Base-by-base conservation (phyloP, 2,329 filamentous ascomycete species). In the Phaeoacremonium minimum region DNA sequence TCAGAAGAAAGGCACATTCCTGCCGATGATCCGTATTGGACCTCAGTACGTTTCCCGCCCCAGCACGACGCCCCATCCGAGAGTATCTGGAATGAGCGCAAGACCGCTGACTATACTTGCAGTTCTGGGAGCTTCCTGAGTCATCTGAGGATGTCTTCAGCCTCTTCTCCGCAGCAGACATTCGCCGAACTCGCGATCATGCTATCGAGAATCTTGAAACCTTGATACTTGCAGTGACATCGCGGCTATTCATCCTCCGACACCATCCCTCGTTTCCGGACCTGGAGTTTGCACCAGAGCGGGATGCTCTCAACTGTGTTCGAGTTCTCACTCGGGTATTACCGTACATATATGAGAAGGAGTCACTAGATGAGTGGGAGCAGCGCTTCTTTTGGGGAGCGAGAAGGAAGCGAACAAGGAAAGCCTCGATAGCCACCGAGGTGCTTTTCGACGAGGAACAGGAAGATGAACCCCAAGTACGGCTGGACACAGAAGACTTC, bases 91-190 rank as follows among this genome's bases (percentile, higher is more conserved):
- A 22, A 34, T 17, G 18, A 14, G 22, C 26, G 28, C 39, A 44
- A 30, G 37, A 20, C 13, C 17, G 22, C 16, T 29, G 7, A 9
- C 18, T 44, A 48, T 46, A 32, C 16, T 33, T 52, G 17, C 37
- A 96, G 86, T 97, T 97, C 67, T 97, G 91, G 90, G 87, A 95
- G 62, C 81, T 98, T 30, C 93, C 93, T 44, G 93, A 97, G 63
- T 90, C 89, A 12, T 81, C 87, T 35, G 93, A 97, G 58, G 93
- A 98, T 69, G 83, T 98, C 54, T 97, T 97, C 69, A 95, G 88
- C 57, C 78, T 97, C 43, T 97, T 96, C 65, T 89, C 90, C 26
- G 81, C 89, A 6, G 80, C 83, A 40, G 87, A 94, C 58, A 91
- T 96, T 45, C 86, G 90, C 44, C 82, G 90, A 48, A 90, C 88